A percentile compares a stretch with the other conserved stretches of the same genome.
Evolutionary conservation across 768 basidiomycete genomes (phyloP).

Genomic region (Boletus speciosus): DNA sequence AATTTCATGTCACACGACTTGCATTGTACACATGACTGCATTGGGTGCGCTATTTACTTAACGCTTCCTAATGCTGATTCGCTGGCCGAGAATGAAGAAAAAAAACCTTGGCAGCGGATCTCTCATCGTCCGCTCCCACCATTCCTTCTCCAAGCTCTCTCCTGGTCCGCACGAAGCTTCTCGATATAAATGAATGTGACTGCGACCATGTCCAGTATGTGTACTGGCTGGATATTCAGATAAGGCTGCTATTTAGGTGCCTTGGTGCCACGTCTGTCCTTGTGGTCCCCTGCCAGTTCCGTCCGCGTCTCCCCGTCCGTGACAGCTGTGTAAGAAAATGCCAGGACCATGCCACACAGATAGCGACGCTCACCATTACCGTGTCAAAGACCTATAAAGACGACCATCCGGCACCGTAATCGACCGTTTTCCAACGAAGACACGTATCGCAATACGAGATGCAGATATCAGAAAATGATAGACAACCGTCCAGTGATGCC

Average conservation of each 20-base stretch:
- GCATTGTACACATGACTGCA: not conserved
- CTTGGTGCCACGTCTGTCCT: not conserved
- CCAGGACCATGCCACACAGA: not conserved
- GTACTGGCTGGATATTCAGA: not conserved
- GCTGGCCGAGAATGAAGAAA: not conserved
- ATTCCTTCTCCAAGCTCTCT: too few relatives aligned
- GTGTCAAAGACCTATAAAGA: not conserved
- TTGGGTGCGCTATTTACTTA: not conserved
- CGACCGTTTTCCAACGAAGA: too few relatives aligned
- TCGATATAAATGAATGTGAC: not conserved
- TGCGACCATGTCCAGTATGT: not conserved
- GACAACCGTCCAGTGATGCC: not conserved
- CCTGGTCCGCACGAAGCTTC: too few relatives aligned
- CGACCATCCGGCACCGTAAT: not conserved
- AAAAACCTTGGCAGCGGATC: not conserved
- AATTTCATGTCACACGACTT: conserved; percentile 16
- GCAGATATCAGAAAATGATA: too few relatives aligned
- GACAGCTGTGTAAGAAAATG: not conserved
- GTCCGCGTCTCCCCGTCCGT: not conserved
- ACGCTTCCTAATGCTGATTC: not conserved
- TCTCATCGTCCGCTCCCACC: not conserved
- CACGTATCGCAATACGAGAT: too few relatives aligned
- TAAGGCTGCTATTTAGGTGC: not conserved
- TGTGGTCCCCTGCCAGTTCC: not conserved
- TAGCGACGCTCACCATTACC: not conserved